phyloP scores from a whole-genome alignment of 805 yeast species.

The Saccharomycopsis lassenensis region DNA sequence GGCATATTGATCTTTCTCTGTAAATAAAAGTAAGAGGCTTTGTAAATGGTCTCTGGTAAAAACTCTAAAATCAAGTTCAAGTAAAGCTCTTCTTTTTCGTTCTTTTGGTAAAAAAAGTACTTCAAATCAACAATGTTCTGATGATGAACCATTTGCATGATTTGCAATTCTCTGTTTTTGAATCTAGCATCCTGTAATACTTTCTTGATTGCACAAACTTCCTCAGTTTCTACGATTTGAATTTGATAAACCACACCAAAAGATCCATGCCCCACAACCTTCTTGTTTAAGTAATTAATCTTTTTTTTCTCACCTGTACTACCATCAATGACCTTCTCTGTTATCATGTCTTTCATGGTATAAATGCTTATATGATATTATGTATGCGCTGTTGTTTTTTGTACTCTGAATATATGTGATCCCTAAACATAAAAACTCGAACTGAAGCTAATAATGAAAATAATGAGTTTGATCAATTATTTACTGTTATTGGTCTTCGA shows the following conservation, averaged over 20 bases:
- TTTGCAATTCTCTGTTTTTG: constrained; percentile 89
- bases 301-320: constrained; percentile 50
- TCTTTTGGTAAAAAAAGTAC: constrained; percentile 72
- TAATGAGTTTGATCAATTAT: too few species aligned
- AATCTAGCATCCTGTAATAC: constrained; percentile 94
- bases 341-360: constrained; percentile 17
- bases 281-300: constrained; percentile 68
- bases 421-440: too few species aligned
- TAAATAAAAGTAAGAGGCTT: constrained; percentile 79
- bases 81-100: constrained; percentile 68
- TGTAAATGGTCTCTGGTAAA: constrained; percentile 92
- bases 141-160: constrained; percentile 84
- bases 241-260: constrained; percentile 97
- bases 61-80: constrained; percentile 82
- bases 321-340: constrained; percentile 62
- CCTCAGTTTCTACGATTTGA: constrained; percentile 58
- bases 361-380: not conserved
- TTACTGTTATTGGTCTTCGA: too few species aligned
- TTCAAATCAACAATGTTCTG: constrained; percentile 78
- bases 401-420: too few species aligned
- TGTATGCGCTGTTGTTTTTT: too few species aligned
- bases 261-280: constrained; percentile 98
- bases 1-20: constrained; percentile 76
- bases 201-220: constrained; percentile 84
- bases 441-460: too few species aligned